Conservation (phyloP, 495 filamentous ascomycete genomes). For the Aspergillus mulundensis region DNA sequence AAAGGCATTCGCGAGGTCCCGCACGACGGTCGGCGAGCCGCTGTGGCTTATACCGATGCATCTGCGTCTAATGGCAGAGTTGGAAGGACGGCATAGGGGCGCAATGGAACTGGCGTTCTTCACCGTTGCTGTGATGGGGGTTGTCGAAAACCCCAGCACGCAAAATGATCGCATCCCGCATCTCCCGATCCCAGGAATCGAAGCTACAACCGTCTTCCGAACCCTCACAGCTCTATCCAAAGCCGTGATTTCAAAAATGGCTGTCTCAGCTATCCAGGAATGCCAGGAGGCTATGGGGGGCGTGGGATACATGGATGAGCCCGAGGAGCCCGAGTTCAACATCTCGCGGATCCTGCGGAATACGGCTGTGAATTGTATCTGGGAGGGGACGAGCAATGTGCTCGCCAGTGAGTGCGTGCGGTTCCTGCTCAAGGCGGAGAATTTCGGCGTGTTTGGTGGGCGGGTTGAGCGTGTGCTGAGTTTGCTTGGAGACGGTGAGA, state of each 20-base stretch:
- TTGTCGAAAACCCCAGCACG: constrained; percentile 40
- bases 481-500: not conserved
- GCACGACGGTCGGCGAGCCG: constrained; percentile 47
- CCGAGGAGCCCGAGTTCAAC: constrained; percentile 52
- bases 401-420: constrained; percentile 58
- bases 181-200: constrained; percentile 23
- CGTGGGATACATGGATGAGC: constrained; percentile 65
- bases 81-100: constrained; percentile 50
- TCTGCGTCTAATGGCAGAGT: constrained; percentile 55
- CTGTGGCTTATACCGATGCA: constrained; percentile 57
- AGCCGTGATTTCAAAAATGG: constrained; percentile 54
- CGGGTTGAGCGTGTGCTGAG: constrained; percentile 17
- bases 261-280: constrained; percentile 52
- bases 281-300: constrained; percentile 71
- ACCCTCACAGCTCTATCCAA: constrained; percentile 64
- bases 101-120: constrained; percentile 59
- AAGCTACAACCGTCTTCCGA: constrained; percentile 52
- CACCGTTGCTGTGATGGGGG: constrained; percentile 53
- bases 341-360: constrained; percentile 63
- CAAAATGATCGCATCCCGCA: constrained; percentile 14
- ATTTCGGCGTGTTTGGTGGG: constrained; percentile 34
- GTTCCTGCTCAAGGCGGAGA: constrained; percentile 46
- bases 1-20: constrained; percentile 53
- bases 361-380: constrained; percentile 61
- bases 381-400: constrained; percentile 75